phyloP scores from a whole-genome alignment of 495 filamentous ascomycete species.

The Tuber magnatum region DNA sequence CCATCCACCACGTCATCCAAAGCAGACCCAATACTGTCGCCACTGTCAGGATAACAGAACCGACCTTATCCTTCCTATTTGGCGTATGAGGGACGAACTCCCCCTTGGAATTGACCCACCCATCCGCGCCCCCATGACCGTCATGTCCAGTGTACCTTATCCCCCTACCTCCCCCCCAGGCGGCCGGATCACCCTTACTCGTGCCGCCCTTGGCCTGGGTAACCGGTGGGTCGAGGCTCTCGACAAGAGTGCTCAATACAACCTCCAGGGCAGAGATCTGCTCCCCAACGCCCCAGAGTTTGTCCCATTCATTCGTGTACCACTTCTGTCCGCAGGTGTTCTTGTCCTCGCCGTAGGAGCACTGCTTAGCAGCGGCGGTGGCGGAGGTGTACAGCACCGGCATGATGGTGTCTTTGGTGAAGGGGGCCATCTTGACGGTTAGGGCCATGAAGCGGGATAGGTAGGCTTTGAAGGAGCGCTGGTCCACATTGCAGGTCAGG shows the following conservation, averaged over 20 bases:
- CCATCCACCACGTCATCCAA: conserved; percentile 2
- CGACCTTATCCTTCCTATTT: background rate
- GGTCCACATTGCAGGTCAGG: conserved; percentile 59
- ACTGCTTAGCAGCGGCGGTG: conserved; percentile 58
- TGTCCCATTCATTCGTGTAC: conserved; percentile 57
- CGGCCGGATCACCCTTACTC: conserved; percentile 62
- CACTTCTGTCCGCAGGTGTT: conserved; percentile 68
- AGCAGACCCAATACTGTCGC: background rate
- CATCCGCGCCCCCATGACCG: background rate
- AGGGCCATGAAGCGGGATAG: conserved; percentile 68
- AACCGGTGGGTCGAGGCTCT: conserved; percentile 49
- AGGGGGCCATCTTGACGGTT: conserved; percentile 62
- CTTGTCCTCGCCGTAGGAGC: conserved; percentile 52
- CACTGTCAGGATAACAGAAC: background rate
- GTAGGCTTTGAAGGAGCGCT: conserved; percentile 75
- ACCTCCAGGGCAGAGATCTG: conserved; percentile 65
- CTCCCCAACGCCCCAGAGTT: conserved; percentile 56
- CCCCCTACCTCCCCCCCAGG: conserved; percentile 46
- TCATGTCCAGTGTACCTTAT: background rate
- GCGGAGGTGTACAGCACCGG: conserved; percentile 58
- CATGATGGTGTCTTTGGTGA: conserved; percentile 54
- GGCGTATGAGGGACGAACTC: background rate
- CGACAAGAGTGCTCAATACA: conserved; percentile 55
- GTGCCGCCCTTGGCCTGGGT: conserved; percentile 65
- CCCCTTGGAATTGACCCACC: conserved; percentile 1